A percentile compares a stretch with the other conserved stretches of the same genome.
phyloP scores from a whole-genome alignment of 495 filamentous ascomycete genomes.

The Penicillium pancosmium region DNA sequence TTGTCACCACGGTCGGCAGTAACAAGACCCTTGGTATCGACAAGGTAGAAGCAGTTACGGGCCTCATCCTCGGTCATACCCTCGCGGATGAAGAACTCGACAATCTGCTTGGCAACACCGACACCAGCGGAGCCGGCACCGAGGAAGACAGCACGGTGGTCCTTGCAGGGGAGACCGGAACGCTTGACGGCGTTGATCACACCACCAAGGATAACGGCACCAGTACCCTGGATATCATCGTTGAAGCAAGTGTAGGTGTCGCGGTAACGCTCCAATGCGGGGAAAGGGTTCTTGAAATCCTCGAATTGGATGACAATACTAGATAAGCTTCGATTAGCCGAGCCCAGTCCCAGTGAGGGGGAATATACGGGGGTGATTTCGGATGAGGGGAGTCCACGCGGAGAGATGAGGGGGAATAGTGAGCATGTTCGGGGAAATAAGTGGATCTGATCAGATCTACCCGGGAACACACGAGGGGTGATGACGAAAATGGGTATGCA shows the following conservation, averaged over 20 bases:
- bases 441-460: constrained; percentile 11
- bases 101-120: constrained; percentile 95
- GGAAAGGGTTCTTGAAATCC: constrained; percentile 98
- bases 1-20: constrained; percentile 92
- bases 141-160: constrained; percentile 94
- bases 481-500: neutral
- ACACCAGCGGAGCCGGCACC: constrained; percentile 95
- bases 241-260: constrained; percentile 94
- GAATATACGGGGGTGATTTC: neutral
- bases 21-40: constrained; percentile 95
- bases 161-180: constrained; percentile 81
- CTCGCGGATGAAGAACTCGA: constrained; percentile 91
- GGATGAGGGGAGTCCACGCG: constrained; percentile 6
- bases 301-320: constrained; percentile 97
- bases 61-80: constrained; percentile 93
- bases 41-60: constrained; percentile 90
- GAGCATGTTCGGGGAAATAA: neutral
- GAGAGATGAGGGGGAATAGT: constrained; percentile 14
- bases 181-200: constrained; percentile 93
- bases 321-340: constrained; percentile 15
- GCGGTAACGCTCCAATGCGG: constrained; percentile 85
- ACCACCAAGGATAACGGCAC: constrained; percentile 90
- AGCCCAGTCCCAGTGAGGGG: neutral
- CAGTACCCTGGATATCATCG: constrained; percentile 97
- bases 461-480: constrained; percentile 21